Evolutionary conservation across 2,329 filamentous ascomycete genomes (phyloP).

Genomic region (Pseudogymnoascus sp.): DNA sequence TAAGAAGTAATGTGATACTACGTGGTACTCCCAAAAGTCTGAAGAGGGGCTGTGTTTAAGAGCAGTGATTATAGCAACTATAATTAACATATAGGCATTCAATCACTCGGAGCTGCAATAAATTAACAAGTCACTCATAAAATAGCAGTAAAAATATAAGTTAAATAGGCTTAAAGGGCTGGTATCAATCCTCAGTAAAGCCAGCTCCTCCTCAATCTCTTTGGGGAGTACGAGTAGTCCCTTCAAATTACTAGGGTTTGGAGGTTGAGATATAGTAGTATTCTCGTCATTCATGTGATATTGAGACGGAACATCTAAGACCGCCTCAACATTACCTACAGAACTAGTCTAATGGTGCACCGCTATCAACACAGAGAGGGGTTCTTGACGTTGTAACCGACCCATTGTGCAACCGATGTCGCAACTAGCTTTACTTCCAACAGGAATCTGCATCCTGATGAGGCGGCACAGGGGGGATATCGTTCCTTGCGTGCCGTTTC

Average conservation of each 20-base stretch:
- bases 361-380: not conserved
- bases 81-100: no score
- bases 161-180: not conserved
- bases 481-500: conserved; percentile 48
- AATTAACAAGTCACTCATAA: no score
- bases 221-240: not conserved
- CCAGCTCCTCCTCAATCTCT: no score
- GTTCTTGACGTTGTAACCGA: not conserved
- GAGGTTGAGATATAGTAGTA: not conserved
- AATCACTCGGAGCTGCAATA: no score
- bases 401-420: not conserved
- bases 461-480: conserved; percentile 45
- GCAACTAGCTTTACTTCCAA: conserved; percentile 34
- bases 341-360: not conserved
- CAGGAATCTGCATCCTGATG: conserved; percentile 42
- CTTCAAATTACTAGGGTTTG: not conserved
- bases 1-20: not conserved
- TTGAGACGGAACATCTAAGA: not conserved
- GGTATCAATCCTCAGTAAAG: not conserved
- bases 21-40: no score
- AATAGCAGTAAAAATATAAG: no score
- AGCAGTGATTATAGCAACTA: no score
- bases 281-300: not conserved
- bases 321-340: not conserved
- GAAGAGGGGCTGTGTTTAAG: no score